These are phyloP conservation scores for Globisporangium acanthophoron DNA, from an alignment of 352 stramenopile species.

Conservation along the genomic window DNA sequence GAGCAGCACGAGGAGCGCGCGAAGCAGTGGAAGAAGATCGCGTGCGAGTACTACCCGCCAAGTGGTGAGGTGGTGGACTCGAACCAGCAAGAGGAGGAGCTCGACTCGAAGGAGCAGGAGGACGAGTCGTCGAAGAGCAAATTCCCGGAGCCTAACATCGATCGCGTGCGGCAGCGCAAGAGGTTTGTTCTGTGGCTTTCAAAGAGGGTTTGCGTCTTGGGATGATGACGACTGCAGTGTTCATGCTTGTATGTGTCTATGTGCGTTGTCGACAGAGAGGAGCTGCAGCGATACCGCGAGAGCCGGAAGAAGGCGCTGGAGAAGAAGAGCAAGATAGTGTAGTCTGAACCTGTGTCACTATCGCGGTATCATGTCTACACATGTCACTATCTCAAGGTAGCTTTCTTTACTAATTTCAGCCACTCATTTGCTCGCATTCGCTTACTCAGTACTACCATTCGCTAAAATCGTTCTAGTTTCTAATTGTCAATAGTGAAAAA, in stretches of 20 bases:
- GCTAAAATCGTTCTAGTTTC: no score
- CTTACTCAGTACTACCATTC: no score
- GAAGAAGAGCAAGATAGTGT: constrained; percentile 24
- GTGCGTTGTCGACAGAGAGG: constrained; percentile 27
- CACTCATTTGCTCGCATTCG: no score
- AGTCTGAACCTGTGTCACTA: no score
- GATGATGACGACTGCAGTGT: neutral
- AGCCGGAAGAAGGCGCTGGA: constrained; percentile 47
- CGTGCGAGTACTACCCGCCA: constrained; percentile 55
- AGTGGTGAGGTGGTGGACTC: constrained; percentile 32
- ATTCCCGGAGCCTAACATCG: constrained; percentile 64
- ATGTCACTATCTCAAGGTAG: no score
- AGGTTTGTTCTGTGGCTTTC: constrained; percentile 16
- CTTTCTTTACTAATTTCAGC: no score
- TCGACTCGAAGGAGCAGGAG: constrained; percentile 19
- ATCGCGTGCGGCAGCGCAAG: constrained; percentile 67
- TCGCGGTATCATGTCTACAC: no score
- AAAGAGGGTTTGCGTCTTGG: no score
- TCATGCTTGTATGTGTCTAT: neutral
- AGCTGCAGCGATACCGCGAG: constrained; percentile 60
- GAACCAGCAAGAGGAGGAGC: constrained; percentile 19
- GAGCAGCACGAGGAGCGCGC: constrained; percentile 60
- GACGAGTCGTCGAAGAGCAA: constrained; percentile 23
- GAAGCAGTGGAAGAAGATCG: constrained; percentile 61
- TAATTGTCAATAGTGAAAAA: neutral